Evolutionary conservation across 192 early-diverging fungal genomes (phyloP).

Genomic region (Coemansia sp.): DNA sequence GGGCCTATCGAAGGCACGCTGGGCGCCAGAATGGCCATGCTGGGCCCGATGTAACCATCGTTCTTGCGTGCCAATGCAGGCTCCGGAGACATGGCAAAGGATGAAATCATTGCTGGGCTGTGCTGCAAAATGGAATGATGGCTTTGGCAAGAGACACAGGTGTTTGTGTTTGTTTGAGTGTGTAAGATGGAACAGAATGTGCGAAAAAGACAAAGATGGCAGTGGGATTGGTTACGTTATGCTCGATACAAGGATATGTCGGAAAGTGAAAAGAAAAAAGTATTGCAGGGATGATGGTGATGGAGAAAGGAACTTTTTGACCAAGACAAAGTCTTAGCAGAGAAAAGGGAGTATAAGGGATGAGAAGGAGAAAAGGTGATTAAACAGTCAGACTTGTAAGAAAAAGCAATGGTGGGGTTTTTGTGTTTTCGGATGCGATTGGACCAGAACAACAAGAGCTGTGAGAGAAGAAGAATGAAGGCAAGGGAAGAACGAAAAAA

Average conservation of each 20-base stretch:
- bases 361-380: neutral
- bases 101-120: conserved; percentile 2
- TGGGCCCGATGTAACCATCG: neutral
- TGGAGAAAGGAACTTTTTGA: neutral
- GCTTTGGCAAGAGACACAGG: neutral
- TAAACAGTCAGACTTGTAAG: neutral
- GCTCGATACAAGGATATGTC: neutral
- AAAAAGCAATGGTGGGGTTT: neutral
- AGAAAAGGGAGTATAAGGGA: neutral
- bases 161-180: no score
- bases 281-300: neutral
- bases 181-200: no score
- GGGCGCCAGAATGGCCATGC: neutral
- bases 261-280: neutral
- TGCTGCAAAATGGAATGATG: conserved; percentile 5
- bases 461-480: neutral
- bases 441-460: conserved; percentile 1
- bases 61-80: neutral
- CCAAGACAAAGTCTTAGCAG: neutral
- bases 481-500: neutral
- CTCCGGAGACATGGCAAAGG: neutral
- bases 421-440: conserved; percentile 5
- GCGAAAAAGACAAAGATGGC: neutral
- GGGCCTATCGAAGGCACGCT: neutral
- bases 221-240: neutral